phyloP scores from a whole-genome alignment of 2,329 filamentous ascomycete species.

The Cytospora paraplurivora region DNA sequence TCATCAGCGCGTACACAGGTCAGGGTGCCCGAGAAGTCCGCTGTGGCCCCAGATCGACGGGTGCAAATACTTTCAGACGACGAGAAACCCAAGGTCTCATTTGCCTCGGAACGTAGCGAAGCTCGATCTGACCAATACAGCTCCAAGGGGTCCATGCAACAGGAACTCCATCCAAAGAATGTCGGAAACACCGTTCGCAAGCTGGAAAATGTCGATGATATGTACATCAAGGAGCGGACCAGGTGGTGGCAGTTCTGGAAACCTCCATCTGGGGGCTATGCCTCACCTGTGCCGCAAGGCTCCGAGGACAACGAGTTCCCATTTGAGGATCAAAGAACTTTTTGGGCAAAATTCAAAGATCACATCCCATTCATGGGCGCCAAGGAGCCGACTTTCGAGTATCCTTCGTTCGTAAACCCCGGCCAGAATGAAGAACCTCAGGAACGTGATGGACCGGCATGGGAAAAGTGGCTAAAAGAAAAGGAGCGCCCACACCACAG shows the following conservation, averaged over 20 bases:
- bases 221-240: conserved; percentile 48
- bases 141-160: conserved; percentile 45
- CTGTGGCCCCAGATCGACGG: conserved; percentile 30
- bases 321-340: conserved; percentile 42
- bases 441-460: conserved; percentile 60
- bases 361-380: conserved; percentile 53
- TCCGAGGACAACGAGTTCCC: conserved; percentile 48
- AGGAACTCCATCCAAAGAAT: conserved; percentile 38
- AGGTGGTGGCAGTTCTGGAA: conserved; percentile 68
- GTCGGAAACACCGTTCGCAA: conserved; percentile 57
- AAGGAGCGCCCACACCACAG: conserved; percentile 86
- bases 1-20: conserved; percentile 31
- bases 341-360: conserved; percentile 54
- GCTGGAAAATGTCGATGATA: conserved; percentile 50
- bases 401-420: conserved; percentile 64
- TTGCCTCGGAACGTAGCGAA: conserved; percentile 38
- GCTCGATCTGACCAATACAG: conserved; percentile 41
- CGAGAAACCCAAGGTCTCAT: conserved; percentile 39
- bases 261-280: conserved; percentile 61
- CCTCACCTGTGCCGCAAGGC: conserved; percentile 63
- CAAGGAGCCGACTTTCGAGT: conserved; percentile 51
- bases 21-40: conserved; percentile 33
- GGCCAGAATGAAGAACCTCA: conserved; percentile 63
- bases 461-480: conserved; percentile 79
- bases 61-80: conserved; percentile 39